These are phyloP conservation scores for Brasilioporus rufonigricans DNA, from an alignment of 768 basidiomycete genomes.

Conservation along the genomic window DNA sequence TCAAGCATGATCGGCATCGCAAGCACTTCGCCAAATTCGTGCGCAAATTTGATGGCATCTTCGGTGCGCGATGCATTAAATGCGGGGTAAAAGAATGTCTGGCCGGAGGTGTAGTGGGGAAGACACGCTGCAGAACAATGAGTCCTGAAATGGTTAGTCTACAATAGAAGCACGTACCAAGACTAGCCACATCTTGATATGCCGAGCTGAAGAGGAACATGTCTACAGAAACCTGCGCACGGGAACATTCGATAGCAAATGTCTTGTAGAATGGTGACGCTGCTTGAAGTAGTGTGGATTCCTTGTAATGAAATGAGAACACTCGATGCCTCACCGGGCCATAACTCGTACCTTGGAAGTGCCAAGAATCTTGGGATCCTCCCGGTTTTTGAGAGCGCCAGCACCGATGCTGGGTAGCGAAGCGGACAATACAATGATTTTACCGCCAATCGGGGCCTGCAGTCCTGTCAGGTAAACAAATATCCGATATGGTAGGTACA, in stretches of 20 bases:
- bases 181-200: slow-evolving; percentile 94
- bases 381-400: slow-evolving; percentile 92
- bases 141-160: neutral
- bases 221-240: slow-evolving; percentile 95
- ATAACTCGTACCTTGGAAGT: slow-evolving; percentile 70
- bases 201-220: slow-evolving; percentile 97
- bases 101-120: slow-evolving; percentile 96
- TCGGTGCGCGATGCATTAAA: slow-evolving; percentile 94
- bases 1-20: slow-evolving; percentile 95
- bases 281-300: slow-evolving; percentile 90
- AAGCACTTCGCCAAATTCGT: slow-evolving; percentile 91
- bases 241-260: slow-evolving; percentile 97
- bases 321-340: neutral
- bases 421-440: slow-evolving; percentile 85
- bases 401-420: slow-evolving; percentile 85
- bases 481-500: neutral
- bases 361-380: slow-evolving; percentile 94
- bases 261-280: slow-evolving; percentile 96
- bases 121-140: slow-evolving; percentile 60
- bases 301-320: slow-evolving; percentile 42
- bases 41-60: slow-evolving; percentile 97
- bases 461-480: neutral
- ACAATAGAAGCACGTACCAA: slow-evolving; percentile 48
- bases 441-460: slow-evolving; percentile 90
- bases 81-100: slow-evolving; percentile 97